These are phyloP conservation scores for Lepidopterella palustris DNA, from an alignment of 495 filamentous ascomycete genomes.

Conservation along the genomic window DNA sequence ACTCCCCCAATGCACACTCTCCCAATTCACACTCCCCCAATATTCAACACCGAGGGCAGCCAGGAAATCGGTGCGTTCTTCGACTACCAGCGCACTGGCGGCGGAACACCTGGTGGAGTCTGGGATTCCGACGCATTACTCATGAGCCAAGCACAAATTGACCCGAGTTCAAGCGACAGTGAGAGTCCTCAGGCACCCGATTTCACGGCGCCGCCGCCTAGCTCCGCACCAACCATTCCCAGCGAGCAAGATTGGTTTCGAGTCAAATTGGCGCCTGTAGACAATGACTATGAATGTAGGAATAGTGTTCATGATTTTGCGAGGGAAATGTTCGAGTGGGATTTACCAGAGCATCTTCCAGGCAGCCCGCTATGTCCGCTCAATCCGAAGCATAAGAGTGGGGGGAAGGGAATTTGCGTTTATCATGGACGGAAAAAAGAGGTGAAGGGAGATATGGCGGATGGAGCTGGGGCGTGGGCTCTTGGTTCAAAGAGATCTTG, in stretches of 20 bases:
- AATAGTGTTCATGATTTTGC: constrained; percentile 8
- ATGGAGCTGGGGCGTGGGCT: too few species aligned
- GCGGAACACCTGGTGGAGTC: constrained; percentile 2
- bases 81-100: not conserved
- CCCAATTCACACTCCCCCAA: not conserved
- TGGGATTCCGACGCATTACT: constrained; percentile 26
- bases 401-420: constrained; percentile 50
- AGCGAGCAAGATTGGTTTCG: not conserved
- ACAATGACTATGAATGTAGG: not conserved
- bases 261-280: not conserved
- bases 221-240: too few species aligned
- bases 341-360: constrained; percentile 59
- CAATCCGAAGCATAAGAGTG: constrained; percentile 47
- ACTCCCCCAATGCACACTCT: too few species aligned
- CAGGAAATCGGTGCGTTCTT: not conserved
- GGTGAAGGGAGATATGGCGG: not conserved
- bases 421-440: constrained; percentile 38
- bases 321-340: constrained; percentile 43
- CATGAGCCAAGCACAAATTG: constrained; percentile 7
- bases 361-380: constrained; percentile 59
- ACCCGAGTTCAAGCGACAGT: constrained; percentile 4
- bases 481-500: too few species aligned
- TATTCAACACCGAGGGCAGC: not conserved
- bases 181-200: not conserved
- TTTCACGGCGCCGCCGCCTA: not conserved